Conservation (phyloP, 176 grass and related monocot species). For the Triticum timopheevii region DNA sequence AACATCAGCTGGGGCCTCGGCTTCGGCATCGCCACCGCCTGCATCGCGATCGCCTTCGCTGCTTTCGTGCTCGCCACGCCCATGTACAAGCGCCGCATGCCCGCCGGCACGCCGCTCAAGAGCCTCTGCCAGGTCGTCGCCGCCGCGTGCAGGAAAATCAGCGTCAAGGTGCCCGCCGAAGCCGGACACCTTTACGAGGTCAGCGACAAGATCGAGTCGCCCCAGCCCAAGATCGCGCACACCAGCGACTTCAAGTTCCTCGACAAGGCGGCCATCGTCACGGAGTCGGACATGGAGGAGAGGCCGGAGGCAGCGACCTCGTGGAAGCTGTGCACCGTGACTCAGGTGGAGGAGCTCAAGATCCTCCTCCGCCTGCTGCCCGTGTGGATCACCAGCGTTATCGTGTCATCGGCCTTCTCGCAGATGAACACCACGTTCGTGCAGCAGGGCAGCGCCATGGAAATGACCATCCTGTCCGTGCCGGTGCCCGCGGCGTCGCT, state of each 20-base stretch:
- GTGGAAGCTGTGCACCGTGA: constrained; percentile 61
- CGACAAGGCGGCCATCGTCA: constrained; percentile 63
- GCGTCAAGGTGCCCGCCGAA: constrained; percentile 19
- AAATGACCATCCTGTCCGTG: constrained; percentile 48
- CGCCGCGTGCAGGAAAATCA: constrained; percentile 46
- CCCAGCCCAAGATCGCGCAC: constrained; percentile 49
- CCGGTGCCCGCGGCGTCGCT: constrained; percentile 59
- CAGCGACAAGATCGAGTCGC: constrained; percentile 34
- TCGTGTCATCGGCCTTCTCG: constrained; percentile 52
- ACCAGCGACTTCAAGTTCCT: constrained; percentile 50
- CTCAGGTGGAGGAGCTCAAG: constrained; percentile 81
- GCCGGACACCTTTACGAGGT: constrained; percentile 46
- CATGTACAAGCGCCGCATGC: constrained; percentile 49
- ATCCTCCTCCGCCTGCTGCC: constrained; percentile 59
- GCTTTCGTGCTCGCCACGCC: constrained; percentile 57
- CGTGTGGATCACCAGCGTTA: constrained; percentile 60
- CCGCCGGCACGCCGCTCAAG: constrained; percentile 57
- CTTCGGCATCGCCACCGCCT: constrained; percentile 58
- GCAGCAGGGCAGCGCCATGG: constrained; percentile 70
- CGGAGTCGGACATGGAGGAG: constrained; percentile 44
- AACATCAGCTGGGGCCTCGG: constrained; percentile 71
- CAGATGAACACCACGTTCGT: constrained; percentile 84
- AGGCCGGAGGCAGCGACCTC: constrained; percentile 19
- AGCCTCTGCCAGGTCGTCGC: constrained; percentile 61
- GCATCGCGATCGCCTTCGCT: constrained; percentile 56